A percentile compares a stretch with the other conserved stretches of the same genome.
phyloP scores from a whole-genome alignment of 1,284 basidiomycete species.

The Ganoderma boninense region DNA sequence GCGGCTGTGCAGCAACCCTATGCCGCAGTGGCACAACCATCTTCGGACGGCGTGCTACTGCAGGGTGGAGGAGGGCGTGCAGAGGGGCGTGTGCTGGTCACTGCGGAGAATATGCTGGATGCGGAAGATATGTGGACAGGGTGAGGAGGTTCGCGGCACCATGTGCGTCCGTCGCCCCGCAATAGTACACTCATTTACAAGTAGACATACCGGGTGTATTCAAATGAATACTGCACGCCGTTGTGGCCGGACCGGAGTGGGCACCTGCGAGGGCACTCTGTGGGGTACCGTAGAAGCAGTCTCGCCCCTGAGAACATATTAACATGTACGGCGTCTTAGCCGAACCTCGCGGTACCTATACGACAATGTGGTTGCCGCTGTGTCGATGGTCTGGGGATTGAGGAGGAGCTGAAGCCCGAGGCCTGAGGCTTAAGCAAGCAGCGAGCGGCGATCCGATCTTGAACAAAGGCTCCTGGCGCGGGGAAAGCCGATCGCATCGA shows the following conservation, averaged over 20 bases:
- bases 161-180: slow-evolving; percentile 15
- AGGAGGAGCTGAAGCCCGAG: neutral
- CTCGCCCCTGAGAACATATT: slow-evolving; percentile 1
- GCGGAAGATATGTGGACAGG: neutral
- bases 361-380: neutral
- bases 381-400: neutral
- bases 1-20: slow-evolving; percentile 16
- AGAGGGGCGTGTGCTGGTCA: slow-evolving; percentile 18
- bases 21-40: slow-evolving; percentile 26
- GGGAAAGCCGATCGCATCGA: slow-evolving; percentile 30
- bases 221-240: neutral
- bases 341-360: neutral
- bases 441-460: slow-evolving; percentile 26
- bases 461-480: slow-evolving; percentile 7
- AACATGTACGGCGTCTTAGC: neutral
- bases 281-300: neutral
- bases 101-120: neutral
- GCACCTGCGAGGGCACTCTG: neutral
- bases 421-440: too few species aligned
- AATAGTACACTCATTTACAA: slow-evolving; percentile 3
- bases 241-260: neutral
- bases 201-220: neutral
- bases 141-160: neutral
- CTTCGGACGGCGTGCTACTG: slow-evolving; percentile 16
- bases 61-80: slow-evolving; percentile 21